These are phyloP conservation scores for Moringa oleifera DNA, from an alignment of 345 rosid genomes.

Conservation along the genomic window DNA sequence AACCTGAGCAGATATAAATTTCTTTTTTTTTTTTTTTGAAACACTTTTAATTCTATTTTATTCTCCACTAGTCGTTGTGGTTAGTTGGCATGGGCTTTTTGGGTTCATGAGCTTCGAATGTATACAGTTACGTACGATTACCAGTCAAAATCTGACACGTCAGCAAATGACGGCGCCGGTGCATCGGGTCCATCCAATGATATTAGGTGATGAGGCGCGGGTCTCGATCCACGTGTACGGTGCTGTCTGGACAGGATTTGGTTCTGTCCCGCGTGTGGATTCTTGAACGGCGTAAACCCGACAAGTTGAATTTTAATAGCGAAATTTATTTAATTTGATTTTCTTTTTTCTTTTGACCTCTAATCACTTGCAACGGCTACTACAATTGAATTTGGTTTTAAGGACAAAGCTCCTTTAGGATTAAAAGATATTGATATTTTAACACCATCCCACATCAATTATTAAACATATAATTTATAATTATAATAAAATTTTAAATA, in stretches of 20 bases:
- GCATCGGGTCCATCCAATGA: background rate
- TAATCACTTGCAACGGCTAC: no score
- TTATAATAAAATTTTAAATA: no score
- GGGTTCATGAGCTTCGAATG: background rate
- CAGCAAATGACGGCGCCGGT: background rate
- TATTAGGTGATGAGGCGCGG: background rate
- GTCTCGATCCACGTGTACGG: background rate
- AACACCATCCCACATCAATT: no score
- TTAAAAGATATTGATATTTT: no score
- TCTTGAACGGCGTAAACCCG: background rate
- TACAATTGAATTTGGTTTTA: no score
- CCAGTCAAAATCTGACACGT: background rate
- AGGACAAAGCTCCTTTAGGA: no score
- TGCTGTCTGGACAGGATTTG: background rate
- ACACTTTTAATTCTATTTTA: background rate
- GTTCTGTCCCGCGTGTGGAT: background rate
- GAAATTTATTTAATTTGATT: no score
- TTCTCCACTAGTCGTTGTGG: background rate
- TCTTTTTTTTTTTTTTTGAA: background rate
- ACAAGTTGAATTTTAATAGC: no score
- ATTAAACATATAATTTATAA: no score
- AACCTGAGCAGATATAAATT: background rate
- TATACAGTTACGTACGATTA: no score
- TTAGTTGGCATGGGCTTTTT: background rate
- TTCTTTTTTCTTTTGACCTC: no score